Evolutionary conservation across 345 rosid species (phyloP).

Genomic region (Acer saccharum): DNA sequence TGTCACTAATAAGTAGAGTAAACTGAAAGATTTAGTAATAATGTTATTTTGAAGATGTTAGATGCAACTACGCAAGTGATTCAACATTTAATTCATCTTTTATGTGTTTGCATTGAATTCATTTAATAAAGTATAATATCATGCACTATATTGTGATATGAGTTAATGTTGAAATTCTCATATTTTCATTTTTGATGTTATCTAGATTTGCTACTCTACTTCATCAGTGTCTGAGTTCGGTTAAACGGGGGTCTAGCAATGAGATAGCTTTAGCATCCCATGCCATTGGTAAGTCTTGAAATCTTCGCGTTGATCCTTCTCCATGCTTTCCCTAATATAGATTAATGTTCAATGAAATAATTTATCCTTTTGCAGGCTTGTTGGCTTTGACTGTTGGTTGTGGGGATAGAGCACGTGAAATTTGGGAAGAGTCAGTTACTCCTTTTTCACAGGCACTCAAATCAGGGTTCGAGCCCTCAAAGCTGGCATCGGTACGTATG

Average conservation of each 20-base stretch:
- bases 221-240: slow-evolving; percentile 64
- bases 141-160: background rate
- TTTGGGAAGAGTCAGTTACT: slow-evolving; percentile 63
- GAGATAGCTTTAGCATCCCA: slow-evolving; percentile 78
- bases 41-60: background rate
- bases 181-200: slow-evolving; percentile 6
- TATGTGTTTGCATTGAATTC: background rate
- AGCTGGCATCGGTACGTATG: slow-evolving; percentile 53
- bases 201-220: slow-evolving; percentile 84
- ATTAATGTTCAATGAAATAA: background rate
- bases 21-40: background rate
- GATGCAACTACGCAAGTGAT: background rate
- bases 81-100: background rate
- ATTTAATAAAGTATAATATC: slow-evolving; percentile 2
- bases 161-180: background rate
- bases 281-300: slow-evolving; percentile 56
- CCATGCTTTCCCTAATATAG: background rate
- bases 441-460: slow-evolving; percentile 74
- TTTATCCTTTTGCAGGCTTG: slow-evolving; percentile 53
- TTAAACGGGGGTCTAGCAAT: slow-evolving; percentile 72
- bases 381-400: slow-evolving; percentile 80
- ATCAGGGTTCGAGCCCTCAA: slow-evolving; percentile 53
- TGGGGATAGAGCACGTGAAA: slow-evolving; percentile 62
- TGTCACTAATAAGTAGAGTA: background rate
- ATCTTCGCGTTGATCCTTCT: slow-evolving; percentile 3